These are phyloP conservation scores for Colletotrichum horii DNA, from an alignment of 2,329 filamentous ascomycete genomes.

Conservation along the genomic window DNA sequence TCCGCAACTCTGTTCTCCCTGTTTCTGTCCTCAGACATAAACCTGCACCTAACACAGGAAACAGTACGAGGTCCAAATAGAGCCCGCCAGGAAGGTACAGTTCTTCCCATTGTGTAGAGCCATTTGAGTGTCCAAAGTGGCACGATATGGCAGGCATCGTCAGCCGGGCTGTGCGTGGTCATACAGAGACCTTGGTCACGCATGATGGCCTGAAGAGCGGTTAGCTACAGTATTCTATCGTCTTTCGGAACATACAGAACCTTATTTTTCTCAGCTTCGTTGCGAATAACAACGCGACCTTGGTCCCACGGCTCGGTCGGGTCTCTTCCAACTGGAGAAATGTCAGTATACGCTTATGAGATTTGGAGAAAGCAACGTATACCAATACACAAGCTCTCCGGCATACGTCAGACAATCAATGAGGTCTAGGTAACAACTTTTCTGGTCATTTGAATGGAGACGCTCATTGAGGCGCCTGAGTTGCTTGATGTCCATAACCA, in stretches of 20 bases:
- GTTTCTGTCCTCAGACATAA: neutral
- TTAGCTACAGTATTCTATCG: neutral
- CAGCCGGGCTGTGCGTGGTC: neutral
- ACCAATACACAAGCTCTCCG: neutral
- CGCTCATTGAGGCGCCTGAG: neutral
- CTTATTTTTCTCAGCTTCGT: neutral
- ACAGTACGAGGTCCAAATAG: neutral
- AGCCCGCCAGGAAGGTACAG: fast-evolving
- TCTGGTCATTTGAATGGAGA: too few species aligned
- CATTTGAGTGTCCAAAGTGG: neutral
- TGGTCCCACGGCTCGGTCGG: neutral
- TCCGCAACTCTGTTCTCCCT: neutral
- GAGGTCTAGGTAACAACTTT: too few species aligned
- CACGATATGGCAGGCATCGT: neutral
- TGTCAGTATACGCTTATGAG: neutral
- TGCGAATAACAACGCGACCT: neutral
- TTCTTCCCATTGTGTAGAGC: neutral
- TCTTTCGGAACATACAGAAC: neutral
- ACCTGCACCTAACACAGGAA: fast-evolving
- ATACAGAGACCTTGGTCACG: neutral
- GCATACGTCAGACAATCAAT: fast-evolving
- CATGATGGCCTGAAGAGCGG: neutral
- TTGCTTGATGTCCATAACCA: neutral
- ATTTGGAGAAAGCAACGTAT: neutral
- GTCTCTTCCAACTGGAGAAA: neutral